phyloP scores from a whole-genome alignment of 306 rosid genomes.

The Bauhinia variegata region DNA sequence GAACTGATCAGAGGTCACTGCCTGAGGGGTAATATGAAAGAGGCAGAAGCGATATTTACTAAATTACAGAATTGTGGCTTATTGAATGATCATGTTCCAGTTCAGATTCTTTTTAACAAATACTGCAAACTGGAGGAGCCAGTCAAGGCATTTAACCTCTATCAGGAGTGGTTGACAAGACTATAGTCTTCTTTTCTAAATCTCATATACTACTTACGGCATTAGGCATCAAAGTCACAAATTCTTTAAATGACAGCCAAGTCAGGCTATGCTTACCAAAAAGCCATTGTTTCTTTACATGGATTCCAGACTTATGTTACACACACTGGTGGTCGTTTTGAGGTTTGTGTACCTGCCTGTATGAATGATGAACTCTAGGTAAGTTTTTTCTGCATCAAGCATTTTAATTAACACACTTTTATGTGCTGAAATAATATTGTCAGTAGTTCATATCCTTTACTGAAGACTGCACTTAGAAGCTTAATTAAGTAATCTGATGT shows the following conservation, averaged over 20 bases:
- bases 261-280: slow-evolving; percentile 9
- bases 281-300: slow-evolving; percentile 21
- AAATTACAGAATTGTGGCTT: slow-evolving; percentile 58
- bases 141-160: slow-evolving; percentile 59
- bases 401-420: slow-evolving; percentile 1
- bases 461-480: too few relatives aligned
- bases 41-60: slow-evolving; percentile 66
- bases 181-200: slow-evolving; percentile 31
- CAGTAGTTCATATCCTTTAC: too few relatives aligned
- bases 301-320: slow-evolving; percentile 22
- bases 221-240: slow-evolving; percentile 19
- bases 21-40: slow-evolving; percentile 54
- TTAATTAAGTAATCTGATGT: too few relatives aligned
- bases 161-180: slow-evolving; percentile 61
- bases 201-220: background rate
- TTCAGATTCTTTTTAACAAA: slow-evolving; percentile 60
- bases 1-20: slow-evolving; percentile 71
- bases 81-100: slow-evolving; percentile 66
- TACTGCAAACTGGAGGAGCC: slow-evolving; percentile 63
- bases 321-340: slow-evolving; percentile 21
- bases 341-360: slow-evolving; percentile 19
- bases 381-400: background rate
- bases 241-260: slow-evolving; percentile 26
- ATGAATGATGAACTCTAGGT: slow-evolving; percentile 40
- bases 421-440: too few relatives aligned